Base-by-base conservation (phyloP, 257 asterid genomes). In the Primulina tabacum region DNA sequence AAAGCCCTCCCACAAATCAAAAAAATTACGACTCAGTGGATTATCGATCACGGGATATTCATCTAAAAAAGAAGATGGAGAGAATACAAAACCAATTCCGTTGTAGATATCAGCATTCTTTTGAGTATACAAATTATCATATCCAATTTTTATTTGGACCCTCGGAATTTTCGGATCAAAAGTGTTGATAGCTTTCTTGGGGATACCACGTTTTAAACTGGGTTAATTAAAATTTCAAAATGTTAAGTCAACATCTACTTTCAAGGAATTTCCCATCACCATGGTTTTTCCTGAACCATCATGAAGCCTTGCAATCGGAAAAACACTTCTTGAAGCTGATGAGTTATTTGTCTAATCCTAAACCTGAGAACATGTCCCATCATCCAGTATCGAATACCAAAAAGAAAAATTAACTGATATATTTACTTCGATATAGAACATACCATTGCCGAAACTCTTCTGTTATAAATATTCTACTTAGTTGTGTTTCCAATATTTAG, bases 51-150 rank as follows among this genome's bases (percentile, higher is more conserved):
- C 18, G 40, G 87, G 96, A 72, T 88, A 88, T 71, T 86, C 92
- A 58, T 89, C 92, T 77, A 86, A 75, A 0, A 97, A 92, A 28
- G 99, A 87, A 20, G 97, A 85, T 56, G 99, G 97, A 71, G 97
- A 88, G 67, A 83, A 92, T 62, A 79, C 96, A 43, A 95, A 97
- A 35, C 99, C 99, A 53, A 92, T 97, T 30, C 99, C 99, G 76
- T 90, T 82, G 79, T 95, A 89, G 79, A 95, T 83, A 47, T 92
- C 96, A 76, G 90, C 89, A 81, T 87, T 91, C 85, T 88, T 88
- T 73, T 70, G 88, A 67, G 88, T 76, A 65, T 81, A 75, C 77
- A 88, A 78, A 79, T 88, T 85, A 70, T 89, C 92, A 28, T 84
- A 66, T 8, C 96, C 97, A 81, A 95, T 92, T 85, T 83, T 92